These are phyloP conservation scores for Stereocaulon alpinum DNA, from an alignment of 495 filamentous ascomycete genomes.

Conservation along the genomic window DNA sequence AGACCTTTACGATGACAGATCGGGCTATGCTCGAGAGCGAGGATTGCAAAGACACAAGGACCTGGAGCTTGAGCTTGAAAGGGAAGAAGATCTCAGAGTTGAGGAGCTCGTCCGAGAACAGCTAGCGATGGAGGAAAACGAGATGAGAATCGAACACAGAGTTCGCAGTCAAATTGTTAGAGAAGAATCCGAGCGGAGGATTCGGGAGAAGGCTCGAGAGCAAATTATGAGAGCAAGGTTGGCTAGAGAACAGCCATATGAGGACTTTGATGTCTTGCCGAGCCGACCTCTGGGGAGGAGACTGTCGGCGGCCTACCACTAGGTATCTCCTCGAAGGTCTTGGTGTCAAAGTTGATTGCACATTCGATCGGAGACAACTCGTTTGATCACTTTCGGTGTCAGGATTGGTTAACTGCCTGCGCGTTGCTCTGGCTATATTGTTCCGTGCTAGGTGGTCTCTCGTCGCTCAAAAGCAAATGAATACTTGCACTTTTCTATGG, in stretches of 20 bases:
- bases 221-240: background rate
- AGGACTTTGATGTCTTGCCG: background rate
- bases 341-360: no score
- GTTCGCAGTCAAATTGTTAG: background rate
- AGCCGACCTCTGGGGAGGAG: background rate
- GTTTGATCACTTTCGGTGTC: background rate
- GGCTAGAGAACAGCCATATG: background rate
- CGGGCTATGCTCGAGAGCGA: background rate
- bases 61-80: background rate
- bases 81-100: slow-evolving; percentile 1
- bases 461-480: background rate
- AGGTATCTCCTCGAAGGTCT: background rate
- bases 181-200: background rate
- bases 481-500: background rate
- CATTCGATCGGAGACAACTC: no score
- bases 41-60: slow-evolving; percentile 1
- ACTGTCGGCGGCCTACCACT: background rate
- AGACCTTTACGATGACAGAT: slow-evolving; percentile 1
- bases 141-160: background rate
- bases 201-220: background rate
- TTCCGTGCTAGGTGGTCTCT: background rate
- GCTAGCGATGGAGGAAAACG: background rate
- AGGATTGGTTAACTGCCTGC: no score
- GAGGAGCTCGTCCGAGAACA: background rate
- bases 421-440: background rate